Base-by-base conservation (phyloP, 2,329 filamentous ascomycete genomes). In the Macroventuria anomochaeta region DNA sequence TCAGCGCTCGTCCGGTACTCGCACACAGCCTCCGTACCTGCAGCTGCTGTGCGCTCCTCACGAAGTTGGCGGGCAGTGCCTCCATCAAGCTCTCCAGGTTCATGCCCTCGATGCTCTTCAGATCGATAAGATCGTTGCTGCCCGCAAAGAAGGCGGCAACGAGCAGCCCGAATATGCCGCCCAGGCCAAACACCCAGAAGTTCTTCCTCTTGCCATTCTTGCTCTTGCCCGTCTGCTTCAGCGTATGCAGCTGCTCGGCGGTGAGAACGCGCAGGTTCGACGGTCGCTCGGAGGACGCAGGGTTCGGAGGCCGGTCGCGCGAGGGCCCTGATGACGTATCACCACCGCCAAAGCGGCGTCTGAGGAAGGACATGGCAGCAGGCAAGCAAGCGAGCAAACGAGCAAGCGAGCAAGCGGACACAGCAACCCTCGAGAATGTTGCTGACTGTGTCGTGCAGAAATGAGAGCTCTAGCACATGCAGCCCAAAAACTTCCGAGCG, bases 81-180 rank as follows among this genome's bases (percentile, higher is more conserved):
- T 97, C 95, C 50, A 96, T 81, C 52, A 97, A 77, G 57, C 85
- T 88, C 63, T 97, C 93, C 77, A 99, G 84, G 69, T 90, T 95
- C 68, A 90, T 73, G 58, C 87, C 83, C 68, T 84, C 79, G 59
- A 88, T 68, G 40, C 90, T 81, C 53, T 93, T 90, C 59, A 97
- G 81, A 57, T 91, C 91, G 59, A 97, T 93, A 58, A 97, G 83
- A 69, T 97, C 92, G 76, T 93, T 95, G 73, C 84, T 90, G 62
- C 89, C 88, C 25, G 93, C 93, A 65, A 99, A 95, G 75, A 96
- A 92, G 25, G 92, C 88, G 1, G 95, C 95, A 2, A 88, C 82
- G n/a, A 96, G 78, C 50, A 99, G 83, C 11, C 95, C 95, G 65
- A 95, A 93, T n/a, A 99, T 69, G 33, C 92, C 91, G 26, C 95